Conservation (phyloP, 495 filamentous ascomycete genomes). For the Apiosordaria backusii region DNA sequence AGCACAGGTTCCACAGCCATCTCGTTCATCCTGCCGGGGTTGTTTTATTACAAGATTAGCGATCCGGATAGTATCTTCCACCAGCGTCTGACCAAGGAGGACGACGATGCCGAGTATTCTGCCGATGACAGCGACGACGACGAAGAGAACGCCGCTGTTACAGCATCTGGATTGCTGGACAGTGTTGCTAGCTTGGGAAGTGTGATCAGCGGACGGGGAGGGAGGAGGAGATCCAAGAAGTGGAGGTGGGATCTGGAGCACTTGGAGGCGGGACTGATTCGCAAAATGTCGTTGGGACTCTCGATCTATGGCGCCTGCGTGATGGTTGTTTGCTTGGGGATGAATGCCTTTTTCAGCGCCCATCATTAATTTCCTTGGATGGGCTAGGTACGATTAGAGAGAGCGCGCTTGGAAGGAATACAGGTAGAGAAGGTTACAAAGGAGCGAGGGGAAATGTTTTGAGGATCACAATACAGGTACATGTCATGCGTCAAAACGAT, state of each 20-base stretch:
- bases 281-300: conserved; percentile 69
- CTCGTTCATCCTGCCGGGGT: conserved; percentile 89
- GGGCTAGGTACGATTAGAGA: background rate
- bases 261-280: conserved; percentile 53
- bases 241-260: conserved; percentile 52
- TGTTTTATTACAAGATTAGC: conserved; percentile 98
- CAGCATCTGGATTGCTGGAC: conserved; percentile 43
- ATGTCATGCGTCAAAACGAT: background rate
- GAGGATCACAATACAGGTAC: background rate
- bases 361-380: conserved; percentile 5
- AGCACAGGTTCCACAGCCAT: conserved; percentile 92
- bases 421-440: background rate
- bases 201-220: conserved; percentile 31
- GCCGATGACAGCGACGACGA: conserved; percentile 47
- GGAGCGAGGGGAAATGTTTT: background rate
- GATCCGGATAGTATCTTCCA: conserved; percentile 79
- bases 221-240: conserved; percentile 29
- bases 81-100: conserved; percentile 80
- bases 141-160: conserved; percentile 32
- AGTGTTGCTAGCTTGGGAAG: conserved; percentile 47
- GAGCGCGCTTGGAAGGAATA: background rate
- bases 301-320: conserved; percentile 80
- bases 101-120: conserved; percentile 61
- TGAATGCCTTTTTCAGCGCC: conserved; percentile 54
- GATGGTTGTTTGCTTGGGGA: conserved; percentile 82